Base-by-base conservation (phyloP, 495 filamentous ascomycete species). In the Rusavskia elegans region DNA sequence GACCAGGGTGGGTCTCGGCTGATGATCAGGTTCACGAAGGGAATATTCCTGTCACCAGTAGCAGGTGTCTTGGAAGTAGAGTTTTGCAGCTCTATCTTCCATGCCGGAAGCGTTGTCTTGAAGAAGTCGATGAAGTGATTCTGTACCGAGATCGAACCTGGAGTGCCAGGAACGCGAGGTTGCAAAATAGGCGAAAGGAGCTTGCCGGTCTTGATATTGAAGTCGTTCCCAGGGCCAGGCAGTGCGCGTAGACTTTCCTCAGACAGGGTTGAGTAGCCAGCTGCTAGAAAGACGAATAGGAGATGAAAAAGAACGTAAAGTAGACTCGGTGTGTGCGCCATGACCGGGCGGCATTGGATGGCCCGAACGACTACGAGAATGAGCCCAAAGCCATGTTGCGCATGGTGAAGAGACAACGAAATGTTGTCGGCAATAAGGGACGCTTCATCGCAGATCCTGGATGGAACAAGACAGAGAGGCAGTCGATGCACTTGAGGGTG, bases 1-100 rank as follows among this genome's bases (percentile, higher is more conserved):
- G 79, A 68, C 80, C 87, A 87, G 2, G 92, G 92, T 23, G 92
- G 92, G 64, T 98, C 90, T 49, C 89, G 81, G n/a, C 79, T 81
- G 30, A 87, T 80, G 48, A 96, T 82, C 38, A 97, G 69, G 61
- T 97, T 98, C 48, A 75, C 66, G 63, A 98, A 98, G 0, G 87
- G 87, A 0, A 97, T 68, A 14, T 83, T 70, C 44, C 70, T 76
- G 27, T 76, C 70, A 3, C 81, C 77, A 0, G 84, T 82, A 0
- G 76, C 70, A 0, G 92, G 92, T 0, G 92, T 96, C 49, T 67
- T 83, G 7, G 79, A 76, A 0, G 87, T 89, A 0, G 85, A 90
- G 64, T 96, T 97, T 55, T 94, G 90, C 58, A 85, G 84, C 27
- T 80, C 72, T 42, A 95, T 65, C 3, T 67, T 75, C 92, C 93